Evolutionary conservation across 1,284 basidiomycete species (phyloP).

Genomic region (Coniophora puteana): DNA sequence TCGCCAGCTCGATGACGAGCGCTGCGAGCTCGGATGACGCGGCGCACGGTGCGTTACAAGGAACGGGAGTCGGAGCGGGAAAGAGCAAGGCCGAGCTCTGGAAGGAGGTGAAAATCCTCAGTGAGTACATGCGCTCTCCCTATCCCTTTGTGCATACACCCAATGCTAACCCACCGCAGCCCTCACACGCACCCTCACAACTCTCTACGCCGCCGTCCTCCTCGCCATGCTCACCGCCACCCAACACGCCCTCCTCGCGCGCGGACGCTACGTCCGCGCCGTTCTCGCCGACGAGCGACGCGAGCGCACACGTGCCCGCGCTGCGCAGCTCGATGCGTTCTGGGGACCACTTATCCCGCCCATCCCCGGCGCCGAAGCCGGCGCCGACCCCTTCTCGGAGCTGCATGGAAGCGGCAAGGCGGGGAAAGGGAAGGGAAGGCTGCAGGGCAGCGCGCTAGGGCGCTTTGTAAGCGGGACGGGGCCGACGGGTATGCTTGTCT

Average conservation of each 20-base stretch:
- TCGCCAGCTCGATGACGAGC: not conserved
- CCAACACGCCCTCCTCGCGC: constrained; percentile 83
- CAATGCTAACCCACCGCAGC: constrained; percentile 38
- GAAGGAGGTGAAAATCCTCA: constrained; percentile 80
- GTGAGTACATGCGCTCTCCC: constrained; percentile 36
- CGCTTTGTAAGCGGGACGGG: too few relatives aligned
- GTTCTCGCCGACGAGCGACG: constrained; percentile 62
- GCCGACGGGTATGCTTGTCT: constrained; percentile 19
- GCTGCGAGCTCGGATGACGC: not conserved
- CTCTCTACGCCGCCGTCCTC: constrained; percentile 78
- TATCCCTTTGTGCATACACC: not conserved
- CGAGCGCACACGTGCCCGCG: constrained; percentile 48
- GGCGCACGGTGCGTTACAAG: not conserved
- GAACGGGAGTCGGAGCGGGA: constrained; percentile 3
- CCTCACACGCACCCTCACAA: constrained; percentile 82
- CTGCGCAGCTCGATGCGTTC: constrained; percentile 32
- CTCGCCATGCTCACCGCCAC: constrained; percentile 79
- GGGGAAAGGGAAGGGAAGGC: too few relatives aligned
- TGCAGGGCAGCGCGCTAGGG: too few relatives aligned
- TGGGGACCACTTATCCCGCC: too few relatives aligned
- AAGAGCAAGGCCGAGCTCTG: constrained; percentile 66
- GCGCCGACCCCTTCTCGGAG: too few relatives aligned
- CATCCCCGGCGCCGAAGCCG: too few relatives aligned
- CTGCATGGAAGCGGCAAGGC: too few relatives aligned
- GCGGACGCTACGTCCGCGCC: constrained; percentile 75